Conservation (phyloP, 1,139 yeast species). For the Pneumocystis canis region DNA sequence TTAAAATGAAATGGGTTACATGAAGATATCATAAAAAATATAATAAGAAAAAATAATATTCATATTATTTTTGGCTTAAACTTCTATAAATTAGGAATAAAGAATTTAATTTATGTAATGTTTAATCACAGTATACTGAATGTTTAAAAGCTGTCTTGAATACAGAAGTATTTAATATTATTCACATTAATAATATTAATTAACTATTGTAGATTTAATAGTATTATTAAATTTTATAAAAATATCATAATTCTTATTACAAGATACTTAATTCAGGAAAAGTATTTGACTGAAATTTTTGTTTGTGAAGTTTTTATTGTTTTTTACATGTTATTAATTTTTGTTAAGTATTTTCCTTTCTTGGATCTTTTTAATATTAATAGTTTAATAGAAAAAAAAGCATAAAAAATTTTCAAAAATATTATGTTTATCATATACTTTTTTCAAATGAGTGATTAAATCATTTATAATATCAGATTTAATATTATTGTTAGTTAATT, state of each 20-base stretch:
- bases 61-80: too few relatives aligned
- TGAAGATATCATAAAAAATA: too few relatives aligned
- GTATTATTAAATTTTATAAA: too few relatives aligned
- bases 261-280: neutral
- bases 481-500: too few relatives aligned
- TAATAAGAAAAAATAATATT: too few relatives aligned
- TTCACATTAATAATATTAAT: neutral
- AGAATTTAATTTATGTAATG: neutral
- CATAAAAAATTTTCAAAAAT: neutral
- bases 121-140: too few relatives aligned
- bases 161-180: neutral
- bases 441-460: neutral
- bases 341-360: too few relatives aligned
- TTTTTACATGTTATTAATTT: too few relatives aligned
- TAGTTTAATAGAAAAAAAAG: too few relatives aligned
- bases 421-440: neutral
- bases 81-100: neutral
- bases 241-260: neutral
- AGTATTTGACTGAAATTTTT: too few relatives aligned
- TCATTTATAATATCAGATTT: neutral
- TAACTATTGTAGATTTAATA: neutral
- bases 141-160: too few relatives aligned
- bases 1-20: neutral
- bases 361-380: neutral
- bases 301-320: neutral